These are phyloP conservation scores for Penicillium paradoxum DNA, from an alignment of 495 filamentous ascomycete genomes.

Conservation along the genomic window DNA sequence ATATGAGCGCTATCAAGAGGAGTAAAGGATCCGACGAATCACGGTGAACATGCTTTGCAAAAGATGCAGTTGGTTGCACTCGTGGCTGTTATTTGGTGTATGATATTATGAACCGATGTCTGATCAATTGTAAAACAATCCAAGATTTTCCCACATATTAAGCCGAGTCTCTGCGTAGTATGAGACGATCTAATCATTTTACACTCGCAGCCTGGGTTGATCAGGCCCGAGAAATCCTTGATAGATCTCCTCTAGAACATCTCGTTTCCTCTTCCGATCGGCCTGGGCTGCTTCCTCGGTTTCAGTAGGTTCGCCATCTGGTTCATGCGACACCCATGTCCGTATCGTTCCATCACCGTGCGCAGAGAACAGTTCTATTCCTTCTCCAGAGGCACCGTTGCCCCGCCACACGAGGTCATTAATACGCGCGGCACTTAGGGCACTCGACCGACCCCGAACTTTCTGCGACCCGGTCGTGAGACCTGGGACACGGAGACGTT, in stretches of 20 bases:
- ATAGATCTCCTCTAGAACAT: conserved; percentile 47
- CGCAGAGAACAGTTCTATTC: conserved; percentile 48
- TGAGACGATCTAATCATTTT: conserved; percentile 2
- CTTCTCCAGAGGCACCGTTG: conserved; percentile 41
- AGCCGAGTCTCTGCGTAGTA: not conserved
- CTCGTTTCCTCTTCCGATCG: conserved; percentile 47
- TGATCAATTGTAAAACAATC: not conserved
- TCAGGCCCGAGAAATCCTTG: conserved; percentile 28
- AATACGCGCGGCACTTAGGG: conserved; percentile 51
- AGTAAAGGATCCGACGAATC: conserved; percentile 21
- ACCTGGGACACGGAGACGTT: conserved; percentile 60
- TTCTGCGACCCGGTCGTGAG: conserved; percentile 38
- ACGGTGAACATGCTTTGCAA: conserved; percentile 19
- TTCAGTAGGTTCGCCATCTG: conserved; percentile 49
- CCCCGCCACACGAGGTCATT: conserved; percentile 70
- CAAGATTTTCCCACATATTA: not conserved
- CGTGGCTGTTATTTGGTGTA: not conserved
- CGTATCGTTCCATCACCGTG: conserved; percentile 50
- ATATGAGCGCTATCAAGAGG: conserved; percentile 33
- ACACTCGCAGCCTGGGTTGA: conserved; percentile 3
- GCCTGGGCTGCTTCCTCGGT: conserved; percentile 35
- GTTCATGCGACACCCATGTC: conserved; percentile 50
- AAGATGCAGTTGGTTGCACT: conserved; percentile 1
- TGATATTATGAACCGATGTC: not conserved
- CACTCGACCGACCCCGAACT: conserved; percentile 26